A percentile compares a stretch with the other conserved stretches of the same genome.
These are phyloP conservation scores for Luvunga scandens DNA, from an alignment of 345 rosid species.

Conservation along the genomic window DNA sequence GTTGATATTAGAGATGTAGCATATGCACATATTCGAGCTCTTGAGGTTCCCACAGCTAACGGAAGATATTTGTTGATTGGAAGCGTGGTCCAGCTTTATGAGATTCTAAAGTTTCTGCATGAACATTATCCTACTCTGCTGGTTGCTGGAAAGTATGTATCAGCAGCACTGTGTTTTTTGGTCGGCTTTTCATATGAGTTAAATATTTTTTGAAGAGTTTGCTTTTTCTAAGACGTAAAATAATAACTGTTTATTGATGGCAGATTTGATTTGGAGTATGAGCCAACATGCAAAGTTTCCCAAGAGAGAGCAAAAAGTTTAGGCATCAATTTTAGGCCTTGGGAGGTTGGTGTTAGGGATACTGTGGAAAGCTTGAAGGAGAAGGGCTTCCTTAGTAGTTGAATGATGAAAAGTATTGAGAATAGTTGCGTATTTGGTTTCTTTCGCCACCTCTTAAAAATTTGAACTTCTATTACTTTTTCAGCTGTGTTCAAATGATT, in stretches of 20 bases:
- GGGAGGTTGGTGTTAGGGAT: constrained; percentile 55
- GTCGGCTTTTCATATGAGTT: too few species aligned
- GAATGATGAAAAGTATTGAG: background rate
- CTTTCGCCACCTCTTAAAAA: too few species aligned
- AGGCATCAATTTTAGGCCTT: constrained; percentile 51
- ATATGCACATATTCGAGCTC: constrained; percentile 50
- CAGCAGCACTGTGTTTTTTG: background rate
- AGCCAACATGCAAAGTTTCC: constrained; percentile 36
- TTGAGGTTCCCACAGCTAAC: constrained; percentile 46
- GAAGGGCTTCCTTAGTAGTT: constrained; percentile 30
- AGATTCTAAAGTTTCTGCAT: constrained; percentile 21
- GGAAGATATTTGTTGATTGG: constrained; percentile 40
- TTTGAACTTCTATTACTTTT: background rate
- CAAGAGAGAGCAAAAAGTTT: constrained; percentile 42
- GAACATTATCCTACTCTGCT: constrained; percentile 18
- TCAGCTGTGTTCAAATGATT: background rate
- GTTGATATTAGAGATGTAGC: constrained; percentile 57
- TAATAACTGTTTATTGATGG: background rate
- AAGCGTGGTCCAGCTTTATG: background rate
- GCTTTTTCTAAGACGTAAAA: background rate
- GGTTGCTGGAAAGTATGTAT: background rate
- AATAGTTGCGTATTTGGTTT: background rate
- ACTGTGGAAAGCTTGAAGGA: constrained; percentile 61
- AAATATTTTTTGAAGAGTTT: too few species aligned
- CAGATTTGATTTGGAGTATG: constrained; percentile 37